Evolutionary conservation across 441 rosid species (phyloP), one percentile per base, ranked within the genome.

Genomic region (Jatropha multifida): DNA sequence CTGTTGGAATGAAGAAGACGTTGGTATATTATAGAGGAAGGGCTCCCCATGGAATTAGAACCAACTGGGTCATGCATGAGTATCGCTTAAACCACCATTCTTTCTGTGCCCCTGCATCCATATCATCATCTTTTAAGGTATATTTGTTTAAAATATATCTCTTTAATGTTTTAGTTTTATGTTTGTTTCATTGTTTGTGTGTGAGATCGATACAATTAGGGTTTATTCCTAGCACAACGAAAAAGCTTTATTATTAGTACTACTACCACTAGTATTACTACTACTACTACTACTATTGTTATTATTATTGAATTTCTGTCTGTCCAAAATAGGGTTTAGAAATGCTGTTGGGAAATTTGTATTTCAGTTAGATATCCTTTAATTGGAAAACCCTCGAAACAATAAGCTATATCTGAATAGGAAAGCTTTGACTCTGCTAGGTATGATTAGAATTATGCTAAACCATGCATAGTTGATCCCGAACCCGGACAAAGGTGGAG

Each of bases 41-140:
- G 72, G 96, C 96, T 64, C 96, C 96, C 0, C 89, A 85, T 37
- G 96, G 96, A 23, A 83, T 83, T 55, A 77, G 93, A 77, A 89
- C 88, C 27, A 86, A 82, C 52, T 89, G 96, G 93, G 87, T 91
- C 4, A 91, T 91, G 96, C 96, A 91, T 49, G 96, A 91, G 75
- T 91, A 89, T 79, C 90, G 93, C 68, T 71, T 85, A 46, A 26
- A 71, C 41, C 76, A 88, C 59, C 76, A 88, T 51, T 82, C 88
- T 9, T 61, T 73, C 7, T 73, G n/a, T 59, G 67, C 55, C 55
- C 7, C 82, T 76, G 71, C 87, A 40, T 44, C 48, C 48, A 44
- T 44, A 6, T 79, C 86, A 8, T 83, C 89, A 2, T 41, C 42
- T 59, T 70, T 85, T 17, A 87, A 79, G 86, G 84, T 85, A 68